Evolutionary conservation across 2,329 filamentous ascomycete species (phyloP).

Genomic region (Hypocrella siamensis): DNA sequence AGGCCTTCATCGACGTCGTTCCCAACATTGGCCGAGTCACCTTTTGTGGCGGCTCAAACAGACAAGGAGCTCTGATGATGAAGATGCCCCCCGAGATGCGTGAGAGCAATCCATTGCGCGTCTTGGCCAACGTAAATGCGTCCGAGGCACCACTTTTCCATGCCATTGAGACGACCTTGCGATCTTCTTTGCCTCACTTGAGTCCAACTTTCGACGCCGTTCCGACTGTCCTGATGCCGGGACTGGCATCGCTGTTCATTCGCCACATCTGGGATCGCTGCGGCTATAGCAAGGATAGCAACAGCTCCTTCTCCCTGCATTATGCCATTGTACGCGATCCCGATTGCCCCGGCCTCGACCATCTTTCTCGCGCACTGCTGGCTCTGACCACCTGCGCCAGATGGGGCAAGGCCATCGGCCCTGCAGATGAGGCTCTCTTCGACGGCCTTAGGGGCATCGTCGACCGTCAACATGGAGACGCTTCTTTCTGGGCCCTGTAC

Average conservation of each 20-base stretch:
- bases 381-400: constrained; percentile 57
- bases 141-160: constrained; percentile 16
- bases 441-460: constrained; percentile 26
- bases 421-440: constrained; percentile 28
- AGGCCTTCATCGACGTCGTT: constrained; percentile 53
- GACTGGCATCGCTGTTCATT: constrained; percentile 28
- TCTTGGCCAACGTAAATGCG: constrained; percentile 12
- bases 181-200: constrained; percentile 24
- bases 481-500: constrained; percentile 37
- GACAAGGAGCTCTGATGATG: constrained; percentile 69
- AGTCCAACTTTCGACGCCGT: constrained; percentile 16
- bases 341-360: constrained; percentile 56
- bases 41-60: constrained; percentile 78
- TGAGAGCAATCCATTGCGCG: constrained; percentile 46
- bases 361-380: constrained; percentile 54
- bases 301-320: constrained; percentile 57
- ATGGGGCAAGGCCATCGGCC: constrained; percentile 49
- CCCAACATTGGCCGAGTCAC: constrained; percentile 57
- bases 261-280: constrained; percentile 34
- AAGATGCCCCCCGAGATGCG: constrained; percentile 44
- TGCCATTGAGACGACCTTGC: constrained; percentile 21
- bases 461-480: constrained; percentile 17
- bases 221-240: constrained; percentile 25
- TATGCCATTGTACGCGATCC: constrained; percentile 54
- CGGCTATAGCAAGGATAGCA: constrained; percentile 32